phyloP scores from a whole-genome alignment of 352 stramenopile species.

The Pythium brachiatum region DNA sequence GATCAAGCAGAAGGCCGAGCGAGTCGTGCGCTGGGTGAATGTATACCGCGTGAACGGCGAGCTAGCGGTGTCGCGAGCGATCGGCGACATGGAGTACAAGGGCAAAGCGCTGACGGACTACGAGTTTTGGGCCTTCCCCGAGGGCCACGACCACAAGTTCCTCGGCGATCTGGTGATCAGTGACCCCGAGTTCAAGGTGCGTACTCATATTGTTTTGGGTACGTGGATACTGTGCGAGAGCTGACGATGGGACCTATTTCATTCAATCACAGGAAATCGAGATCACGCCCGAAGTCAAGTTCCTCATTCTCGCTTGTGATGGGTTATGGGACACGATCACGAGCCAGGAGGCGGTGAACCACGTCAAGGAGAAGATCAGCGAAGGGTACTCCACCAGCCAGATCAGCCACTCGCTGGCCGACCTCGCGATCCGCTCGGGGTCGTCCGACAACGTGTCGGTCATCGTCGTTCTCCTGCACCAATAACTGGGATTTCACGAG shows the following conservation, averaged over 20 bases:
- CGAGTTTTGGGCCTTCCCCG: slow-evolving; percentile 80
- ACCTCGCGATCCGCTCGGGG: slow-evolving; percentile 83
- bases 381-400: slow-evolving; percentile 72
- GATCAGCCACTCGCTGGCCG: slow-evolving; percentile 79
- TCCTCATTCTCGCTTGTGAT: slow-evolving; percentile 91
- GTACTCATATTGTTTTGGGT: neutral
- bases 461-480: slow-evolving; percentile 77
- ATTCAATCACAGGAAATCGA: slow-evolving; percentile 65
- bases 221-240: neutral
- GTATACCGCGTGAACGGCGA: slow-evolving; percentile 91
- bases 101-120: slow-evolving; percentile 67
- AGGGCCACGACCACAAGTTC: slow-evolving; percentile 78
- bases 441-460: slow-evolving; percentile 90
- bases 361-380: slow-evolving; percentile 66
- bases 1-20: slow-evolving; percentile 77
- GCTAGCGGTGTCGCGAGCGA: slow-evolving; percentile 89
- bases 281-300: slow-evolving; percentile 88
- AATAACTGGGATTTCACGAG: neutral
- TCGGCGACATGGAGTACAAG: slow-evolving; percentile 93
- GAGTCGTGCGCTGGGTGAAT: slow-evolving; percentile 82
- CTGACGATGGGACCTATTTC: neutral
- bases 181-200: slow-evolving; percentile 78
- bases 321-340: slow-evolving; percentile 92
- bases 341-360: slow-evolving; percentile 89
- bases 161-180: slow-evolving; percentile 86